Evolutionary conservation across 345 rosid species (phyloP).

Genomic region (Aethionema arabicum): DNA sequence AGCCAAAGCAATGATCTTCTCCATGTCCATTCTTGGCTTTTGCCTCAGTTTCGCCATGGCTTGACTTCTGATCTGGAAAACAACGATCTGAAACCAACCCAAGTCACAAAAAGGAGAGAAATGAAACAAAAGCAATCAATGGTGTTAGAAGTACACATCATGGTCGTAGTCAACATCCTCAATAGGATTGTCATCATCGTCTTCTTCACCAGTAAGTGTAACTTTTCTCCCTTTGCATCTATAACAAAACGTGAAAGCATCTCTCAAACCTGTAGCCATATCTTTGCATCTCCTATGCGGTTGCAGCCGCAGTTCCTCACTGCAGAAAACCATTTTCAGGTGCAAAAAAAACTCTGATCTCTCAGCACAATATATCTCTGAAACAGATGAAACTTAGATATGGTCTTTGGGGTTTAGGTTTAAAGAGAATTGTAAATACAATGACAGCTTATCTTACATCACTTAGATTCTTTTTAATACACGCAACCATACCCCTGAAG

Average conservation of each 20-base stretch:
- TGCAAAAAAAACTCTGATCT: constrained; percentile 14
- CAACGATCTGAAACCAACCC: constrained; percentile 48
- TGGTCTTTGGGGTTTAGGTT: not conserved
- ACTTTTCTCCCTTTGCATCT: constrained; percentile 31
- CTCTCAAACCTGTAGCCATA: constrained; percentile 22
- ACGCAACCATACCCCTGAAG: constrained; percentile 22
- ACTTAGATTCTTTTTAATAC: constrained; percentile 29
- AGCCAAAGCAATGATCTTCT: constrained; percentile 43
- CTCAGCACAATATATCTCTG: not conserved
- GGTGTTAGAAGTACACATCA: constrained; percentile 18
- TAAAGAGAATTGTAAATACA: constrained; percentile 8
- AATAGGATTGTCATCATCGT: constrained; percentile 12
- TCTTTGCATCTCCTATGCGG: not conserved
- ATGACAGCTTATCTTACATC: constrained; percentile 36
- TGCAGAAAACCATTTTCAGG: constrained; percentile 31
- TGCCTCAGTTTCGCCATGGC: constrained; percentile 78
- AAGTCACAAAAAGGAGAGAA: not conserved
- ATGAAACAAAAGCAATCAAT: not conserved
- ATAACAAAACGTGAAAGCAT: constrained; percentile 29
- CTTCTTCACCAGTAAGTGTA: constrained; percentile 16
- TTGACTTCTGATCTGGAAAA: constrained; percentile 60
- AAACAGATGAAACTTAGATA: constrained; percentile 5
- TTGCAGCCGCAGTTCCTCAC: not conserved
- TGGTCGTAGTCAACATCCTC: constrained; percentile 29
- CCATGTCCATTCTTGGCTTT: constrained; percentile 44